A percentile compares a stretch with the other conserved stretches of the same genome.
Evolutionary conservation across 169 alveolate genomes (phyloP).

Genomic region (Cystoisospora suis): DNA sequence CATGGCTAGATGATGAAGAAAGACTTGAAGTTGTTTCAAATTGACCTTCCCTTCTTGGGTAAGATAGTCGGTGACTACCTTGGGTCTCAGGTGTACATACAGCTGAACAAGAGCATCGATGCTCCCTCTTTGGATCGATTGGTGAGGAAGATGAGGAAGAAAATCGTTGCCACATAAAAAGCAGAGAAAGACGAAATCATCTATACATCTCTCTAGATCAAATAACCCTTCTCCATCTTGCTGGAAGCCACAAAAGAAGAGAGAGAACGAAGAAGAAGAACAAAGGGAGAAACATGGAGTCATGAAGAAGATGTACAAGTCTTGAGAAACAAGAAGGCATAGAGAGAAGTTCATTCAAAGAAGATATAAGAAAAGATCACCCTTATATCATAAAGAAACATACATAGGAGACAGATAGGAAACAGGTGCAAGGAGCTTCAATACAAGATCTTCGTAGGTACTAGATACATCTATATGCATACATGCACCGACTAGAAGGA

Average conservation of each 20-base stretch:
- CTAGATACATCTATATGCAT: not conserved
- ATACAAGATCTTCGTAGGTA: too few relatives aligned
- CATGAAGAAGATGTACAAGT: not conserved
- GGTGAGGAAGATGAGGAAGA: slow-evolving; percentile 94
- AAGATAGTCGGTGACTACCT: slow-evolving; percentile 52
- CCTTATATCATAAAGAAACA: not conserved
- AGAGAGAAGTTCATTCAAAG: not conserved
- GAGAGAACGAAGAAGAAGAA: not conserved
- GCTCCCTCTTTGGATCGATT: slow-evolving; percentile 84
- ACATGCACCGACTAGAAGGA: too few relatives aligned
- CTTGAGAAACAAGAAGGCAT: too few relatives aligned
- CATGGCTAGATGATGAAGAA: slow-evolving; percentile 32
- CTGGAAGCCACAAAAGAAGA: not conserved
- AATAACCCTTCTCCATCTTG: slow-evolving; percentile 49
- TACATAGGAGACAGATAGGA: not conserved
- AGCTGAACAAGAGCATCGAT: slow-evolving; percentile 45
- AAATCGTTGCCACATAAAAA: slow-evolving; percentile 94
- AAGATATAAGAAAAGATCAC: too few relatives aligned
- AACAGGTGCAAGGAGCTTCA: too few relatives aligned
- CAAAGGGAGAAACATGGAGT: not conserved
- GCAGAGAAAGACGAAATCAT: slow-evolving; percentile 95
- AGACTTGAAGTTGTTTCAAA: slow-evolving; percentile 8
- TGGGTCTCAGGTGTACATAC: slow-evolving; percentile 47
- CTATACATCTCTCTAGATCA: slow-evolving; percentile 94
- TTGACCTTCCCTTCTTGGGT: slow-evolving; percentile 58